phyloP scores from a whole-genome alignment of 2,329 filamentous ascomycete genomes.

The Colletotrichum sp. region DNA sequence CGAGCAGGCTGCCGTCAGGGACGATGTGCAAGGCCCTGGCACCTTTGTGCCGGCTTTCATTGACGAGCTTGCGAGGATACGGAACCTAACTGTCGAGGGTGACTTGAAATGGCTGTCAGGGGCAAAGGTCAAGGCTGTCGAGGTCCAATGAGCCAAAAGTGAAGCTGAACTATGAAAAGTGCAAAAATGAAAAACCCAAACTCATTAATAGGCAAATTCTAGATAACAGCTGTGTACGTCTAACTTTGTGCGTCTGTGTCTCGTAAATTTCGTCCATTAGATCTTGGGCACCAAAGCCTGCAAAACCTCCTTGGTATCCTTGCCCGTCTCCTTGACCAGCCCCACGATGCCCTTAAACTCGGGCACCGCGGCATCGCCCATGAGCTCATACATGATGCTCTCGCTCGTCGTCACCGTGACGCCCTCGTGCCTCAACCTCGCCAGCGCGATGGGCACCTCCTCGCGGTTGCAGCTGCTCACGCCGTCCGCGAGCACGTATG shows the following conservation, averaged over 20 bases:
- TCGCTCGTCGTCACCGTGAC: conserved; percentile 85
- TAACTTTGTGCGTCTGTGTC: neutral
- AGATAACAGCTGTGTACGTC: neutral
- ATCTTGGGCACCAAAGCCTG: conserved; percentile 69
- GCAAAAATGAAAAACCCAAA: neutral
- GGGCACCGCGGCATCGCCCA: conserved; percentile 77
- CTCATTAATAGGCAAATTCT: neutral
- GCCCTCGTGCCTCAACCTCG: conserved; percentile 75
- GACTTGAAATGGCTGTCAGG: conserved; percentile 56
- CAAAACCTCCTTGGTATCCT: conserved; percentile 72
- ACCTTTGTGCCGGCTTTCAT: conserved; percentile 86
- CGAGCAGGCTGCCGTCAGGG: conserved; percentile 67
- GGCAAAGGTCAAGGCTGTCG: conserved; percentile 51
- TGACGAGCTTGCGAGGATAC: conserved; percentile 66
- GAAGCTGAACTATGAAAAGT: neutral
- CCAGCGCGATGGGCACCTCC: conserved; percentile 81
- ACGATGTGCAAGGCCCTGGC: conserved; percentile 77
- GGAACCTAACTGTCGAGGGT: conserved; percentile 50
- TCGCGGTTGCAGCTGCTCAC: conserved; percentile 86
- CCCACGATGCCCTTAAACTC: conserved; percentile 76
- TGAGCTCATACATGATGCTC: conserved; percentile 85
- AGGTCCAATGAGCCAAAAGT: conserved; percentile 21
- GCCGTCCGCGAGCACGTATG: conserved; percentile 88
- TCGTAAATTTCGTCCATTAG: conserved; percentile 25
- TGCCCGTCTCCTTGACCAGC: conserved; percentile 78